These are phyloP conservation scores for Atkinsonella texensis DNA, from an alignment of 2,329 filamentous ascomycete species.

Conservation along the genomic window DNA sequence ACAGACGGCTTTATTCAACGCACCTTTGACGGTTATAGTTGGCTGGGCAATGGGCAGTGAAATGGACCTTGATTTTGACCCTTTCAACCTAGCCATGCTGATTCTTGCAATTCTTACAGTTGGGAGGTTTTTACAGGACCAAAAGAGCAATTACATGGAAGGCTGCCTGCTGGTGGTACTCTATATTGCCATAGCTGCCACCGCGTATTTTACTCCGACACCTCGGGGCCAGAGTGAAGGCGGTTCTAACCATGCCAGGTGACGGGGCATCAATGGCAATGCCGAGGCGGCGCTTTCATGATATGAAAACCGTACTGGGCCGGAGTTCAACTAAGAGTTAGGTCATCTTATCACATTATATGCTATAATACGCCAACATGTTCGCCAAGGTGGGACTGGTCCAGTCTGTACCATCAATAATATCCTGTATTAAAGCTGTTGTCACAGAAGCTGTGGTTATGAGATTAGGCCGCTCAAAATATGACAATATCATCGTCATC, in stretches of 20 bases:
- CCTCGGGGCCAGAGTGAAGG: slow-evolving; percentile 9
- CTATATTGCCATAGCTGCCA: slow-evolving; percentile 48
- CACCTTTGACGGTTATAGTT: slow-evolving; percentile 69
- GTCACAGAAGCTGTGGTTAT: too few relatives aligned
- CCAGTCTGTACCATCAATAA: too few relatives aligned
- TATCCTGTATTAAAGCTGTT: too few relatives aligned
- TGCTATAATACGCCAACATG: too few relatives aligned
- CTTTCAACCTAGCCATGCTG: slow-evolving; percentile 74
- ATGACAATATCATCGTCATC: slow-evolving; percentile 17
- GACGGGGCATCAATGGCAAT: neutral
- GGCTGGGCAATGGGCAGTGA: slow-evolving; percentile 62
- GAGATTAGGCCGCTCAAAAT: slow-evolving; percentile 11
- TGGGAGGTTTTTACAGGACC: slow-evolving; percentile 75
- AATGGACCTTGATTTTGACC: slow-evolving; percentile 75
- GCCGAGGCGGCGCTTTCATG: too few relatives aligned
- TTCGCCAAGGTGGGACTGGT: too few relatives aligned
- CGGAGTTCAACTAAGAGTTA: too few relatives aligned
- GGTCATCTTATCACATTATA: too few relatives aligned
- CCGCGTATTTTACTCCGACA: slow-evolving; percentile 45
- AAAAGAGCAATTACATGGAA: slow-evolving; percentile 85
- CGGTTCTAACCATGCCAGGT: neutral
- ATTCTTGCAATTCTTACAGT: slow-evolving; percentile 78
- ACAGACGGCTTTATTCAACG: slow-evolving; percentile 82
- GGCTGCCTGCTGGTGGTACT: slow-evolving; percentile 66
- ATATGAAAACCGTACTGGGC: too few relatives aligned